Conservation (phyloP, 805 yeast genomes). For the Brettanomyces custersianus region DNA sequence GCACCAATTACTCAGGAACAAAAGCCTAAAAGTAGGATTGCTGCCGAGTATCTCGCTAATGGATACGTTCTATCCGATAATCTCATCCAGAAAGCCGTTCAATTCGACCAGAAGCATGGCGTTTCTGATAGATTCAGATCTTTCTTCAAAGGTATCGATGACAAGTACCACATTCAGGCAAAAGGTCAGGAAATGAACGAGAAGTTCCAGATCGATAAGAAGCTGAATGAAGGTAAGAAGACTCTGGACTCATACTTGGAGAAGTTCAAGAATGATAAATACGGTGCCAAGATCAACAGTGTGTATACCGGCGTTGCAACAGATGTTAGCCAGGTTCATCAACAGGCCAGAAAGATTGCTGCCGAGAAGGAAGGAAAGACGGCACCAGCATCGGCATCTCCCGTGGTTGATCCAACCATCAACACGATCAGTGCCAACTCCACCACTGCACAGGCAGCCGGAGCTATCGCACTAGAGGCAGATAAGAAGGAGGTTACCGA, state of each 20-base stretch:
- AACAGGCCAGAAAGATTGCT: conserved; percentile 65
- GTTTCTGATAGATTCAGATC: conserved; percentile 44
- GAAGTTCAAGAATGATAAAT: conserved; percentile 34
- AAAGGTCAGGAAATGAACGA: conserved; percentile 37
- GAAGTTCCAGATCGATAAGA: conserved; percentile 32
- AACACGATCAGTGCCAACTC: conserved; percentile 16
- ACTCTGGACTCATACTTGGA: conserved; percentile 38
- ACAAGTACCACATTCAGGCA: conserved; percentile 51
- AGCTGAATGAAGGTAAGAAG: conserved; percentile 27
- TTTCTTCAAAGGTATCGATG: conserved; percentile 47
- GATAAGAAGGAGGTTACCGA: no score
- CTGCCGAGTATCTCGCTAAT: conserved; percentile 68
- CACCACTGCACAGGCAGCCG: conserved; percentile 15
- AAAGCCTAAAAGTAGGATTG: conserved; percentile 65
- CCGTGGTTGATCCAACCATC: conserved; percentile 1
- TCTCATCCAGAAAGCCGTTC: conserved; percentile 50
- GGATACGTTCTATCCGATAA: conserved; percentile 64
- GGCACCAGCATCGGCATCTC: not conserved
- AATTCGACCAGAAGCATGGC: conserved; percentile 59
- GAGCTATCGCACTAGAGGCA: conserved; percentile 17
- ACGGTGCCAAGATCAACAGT: conserved; percentile 51
- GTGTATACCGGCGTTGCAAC: conserved; percentile 49
- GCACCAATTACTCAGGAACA: conserved; percentile 60
- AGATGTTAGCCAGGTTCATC: conserved; percentile 58
- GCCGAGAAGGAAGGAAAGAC: conserved; percentile 20